Evolutionary conservation across 176 grass and related monocot genomes (phyloP).

Genomic region (sorghum (Sorghum bicolor)): DNA sequence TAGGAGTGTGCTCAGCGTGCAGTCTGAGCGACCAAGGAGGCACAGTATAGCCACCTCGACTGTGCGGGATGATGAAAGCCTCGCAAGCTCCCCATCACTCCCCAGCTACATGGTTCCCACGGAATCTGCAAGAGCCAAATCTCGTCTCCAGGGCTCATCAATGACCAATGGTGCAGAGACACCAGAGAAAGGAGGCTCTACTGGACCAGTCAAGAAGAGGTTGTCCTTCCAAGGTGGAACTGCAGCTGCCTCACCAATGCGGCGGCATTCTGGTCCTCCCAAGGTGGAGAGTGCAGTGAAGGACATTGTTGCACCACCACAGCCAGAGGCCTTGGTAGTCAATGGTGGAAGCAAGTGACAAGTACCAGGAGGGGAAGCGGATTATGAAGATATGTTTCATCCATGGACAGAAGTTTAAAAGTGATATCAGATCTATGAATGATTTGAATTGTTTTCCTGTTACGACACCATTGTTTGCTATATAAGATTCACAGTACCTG

Average conservation of each 20-base stretch:
- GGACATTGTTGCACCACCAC: constrained; percentile 12
- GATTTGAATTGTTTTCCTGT: constrained; percentile 31
- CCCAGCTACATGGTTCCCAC: constrained; percentile 93
- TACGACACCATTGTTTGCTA: constrained; percentile 17
- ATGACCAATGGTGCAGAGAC: constrained; percentile 44
- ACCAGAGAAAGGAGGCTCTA: constrained; percentile 49
- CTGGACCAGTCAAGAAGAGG: constrained; percentile 66
- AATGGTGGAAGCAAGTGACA: constrained; percentile 35
- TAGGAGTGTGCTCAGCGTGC: constrained; percentile 60
- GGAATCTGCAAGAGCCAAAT: constrained; percentile 78
- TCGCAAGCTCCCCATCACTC: constrained; percentile 54
- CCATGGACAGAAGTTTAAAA: constrained; percentile 29
- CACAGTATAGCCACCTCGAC: constrained; percentile 69
- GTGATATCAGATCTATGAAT: constrained; percentile 14
- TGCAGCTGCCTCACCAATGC: constrained; percentile 39
- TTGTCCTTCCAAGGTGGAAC: constrained; percentile 67
- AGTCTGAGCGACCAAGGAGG: constrained; percentile 71
- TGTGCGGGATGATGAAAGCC: constrained; percentile 65
- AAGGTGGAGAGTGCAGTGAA: constrained; percentile 62
- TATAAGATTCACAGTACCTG: constrained; percentile 22
- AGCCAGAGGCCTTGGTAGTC: constrained; percentile 31
- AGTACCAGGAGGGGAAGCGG: background rate
- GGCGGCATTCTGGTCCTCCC: constrained; percentile 81
- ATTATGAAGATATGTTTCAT: constrained; percentile 41
- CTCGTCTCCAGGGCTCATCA: constrained; percentile 53